Base-by-base conservation (phyloP, 2,329 filamentous ascomycete genomes). In the Talaromyces pinophilus region DNA sequence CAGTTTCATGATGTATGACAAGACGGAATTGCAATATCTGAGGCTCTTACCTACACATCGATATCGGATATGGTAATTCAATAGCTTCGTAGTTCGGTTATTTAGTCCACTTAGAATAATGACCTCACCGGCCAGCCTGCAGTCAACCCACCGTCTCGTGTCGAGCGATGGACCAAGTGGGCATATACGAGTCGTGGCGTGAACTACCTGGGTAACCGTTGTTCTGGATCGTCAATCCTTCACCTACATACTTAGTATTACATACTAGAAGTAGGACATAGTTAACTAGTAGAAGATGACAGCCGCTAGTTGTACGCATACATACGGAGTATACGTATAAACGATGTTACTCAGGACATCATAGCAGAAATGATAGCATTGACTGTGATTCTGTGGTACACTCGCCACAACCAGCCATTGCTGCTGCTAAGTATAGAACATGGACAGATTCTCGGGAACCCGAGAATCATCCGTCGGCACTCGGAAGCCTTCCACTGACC, bases 111-210 rank as follows among this genome's bases (percentile, higher is more conserved):
- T 8, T 11, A n/a, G 30, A 57, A 19, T 57, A 5, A 60, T 60
- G 57, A 60, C 57, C 38, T 44, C 57, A 60, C 42, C 0, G 17
- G 50, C 7, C 25, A 28, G 22, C 5, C 52, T 35, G 28, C 52
- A 35, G 52, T 19, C 17, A 13, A 7, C 44, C 19, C 19, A 48
- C 44, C 44, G 4, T 22, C 19, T 30, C 33, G 17, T 19, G 30
- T 57, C n/a, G 38, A 35, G 52, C 30, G 38, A 30, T 17, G 28
- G 40, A 30, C 57, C 13, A 46, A 60, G 40, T 60, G 57, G 57
- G 57, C 35, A 38, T 8, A 57, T 46, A 46, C 19, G 38, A 60
- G 57, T 60, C 57, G 57, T 46, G 57, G 57, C 57, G 15, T 4
- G 28, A 30, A 46, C 57, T 35, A 13, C 33, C 33, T 35, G 13